Evolutionary conservation across 2,329 filamentous ascomycete species (phyloP), one percentile per base, ranked within the genome.

Genomic region (Ophiostoma montium): DNA sequence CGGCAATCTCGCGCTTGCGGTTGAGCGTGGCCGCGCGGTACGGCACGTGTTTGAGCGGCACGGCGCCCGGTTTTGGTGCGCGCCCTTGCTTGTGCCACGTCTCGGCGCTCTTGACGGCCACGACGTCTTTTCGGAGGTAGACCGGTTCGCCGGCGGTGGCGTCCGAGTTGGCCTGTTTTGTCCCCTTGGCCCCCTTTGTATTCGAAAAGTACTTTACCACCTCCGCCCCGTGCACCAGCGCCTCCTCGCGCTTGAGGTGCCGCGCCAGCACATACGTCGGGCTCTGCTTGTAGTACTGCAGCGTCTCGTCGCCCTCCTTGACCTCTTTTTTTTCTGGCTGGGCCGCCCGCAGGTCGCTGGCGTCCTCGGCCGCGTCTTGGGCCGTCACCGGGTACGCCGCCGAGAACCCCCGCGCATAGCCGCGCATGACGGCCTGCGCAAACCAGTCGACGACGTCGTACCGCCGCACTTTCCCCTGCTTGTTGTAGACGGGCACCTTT

Each of bases 51-150:
- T 98, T 98, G 52, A 95, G 66, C 0, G 92, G 86, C 45, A 78
- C 67, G 55, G 84, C 80, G 3, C 85, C 87, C 0, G 71, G 60
- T 23, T 76, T 74, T 3, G 92, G 80, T 23, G 80, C 82, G 11
- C 90, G 78, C 0, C 92, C 92, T 69, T 95, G 90, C 62, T 95
- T 95, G 62, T 96, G 92, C 92, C 92, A 98, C 1, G 86, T 95
- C 62, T 98, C 92, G 1, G 85, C 84, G 27, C 86, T 94, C 63
- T 95, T 89, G 62, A 94, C 94, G 35, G 76, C 72, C 2, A 89
- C 78, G 0, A 96, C 79, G 56, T 96, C 89, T 48, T 76, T 75
- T 32, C 90, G 80, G 1, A 74, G 74, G 60, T 80, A 96, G 0
- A 96, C 87, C 1, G 86, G 80, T 61, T 95, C 87, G 7, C 13